Conservation (phyloP, 495 filamentous ascomycete genomes). For the Aspergillus indologenus region DNA sequence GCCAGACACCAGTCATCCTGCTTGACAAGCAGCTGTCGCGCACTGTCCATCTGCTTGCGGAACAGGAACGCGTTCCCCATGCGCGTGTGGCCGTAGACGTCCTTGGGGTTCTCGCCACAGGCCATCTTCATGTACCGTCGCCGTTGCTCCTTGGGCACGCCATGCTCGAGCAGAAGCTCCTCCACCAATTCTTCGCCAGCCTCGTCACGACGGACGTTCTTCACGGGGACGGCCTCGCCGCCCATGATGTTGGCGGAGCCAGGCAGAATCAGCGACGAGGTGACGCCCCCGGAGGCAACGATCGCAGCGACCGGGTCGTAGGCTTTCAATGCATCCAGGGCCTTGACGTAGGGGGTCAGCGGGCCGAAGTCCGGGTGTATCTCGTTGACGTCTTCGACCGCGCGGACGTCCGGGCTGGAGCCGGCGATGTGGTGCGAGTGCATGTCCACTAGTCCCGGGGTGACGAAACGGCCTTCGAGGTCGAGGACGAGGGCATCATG, state of each 20-base stretch:
- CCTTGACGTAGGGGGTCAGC: not conserved
- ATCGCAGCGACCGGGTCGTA: not conserved
- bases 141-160: not conserved
- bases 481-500: not conserved
- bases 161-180: not conserved
- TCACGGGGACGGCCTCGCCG: not conserved
- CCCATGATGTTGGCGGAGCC: slow-evolving; percentile 1
- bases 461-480: not conserved
- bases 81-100: not conserved
- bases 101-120: slow-evolving; percentile 2
- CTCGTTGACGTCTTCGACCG: not conserved
- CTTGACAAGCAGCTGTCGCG: not conserved
- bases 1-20: slow-evolving; percentile 1
- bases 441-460: slow-evolving; percentile 2
- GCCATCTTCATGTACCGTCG: slow-evolving; percentile 6
- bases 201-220: not conserved
- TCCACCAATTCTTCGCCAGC: not conserved
- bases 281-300: not conserved
- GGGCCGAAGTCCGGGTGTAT: slow-evolving; percentile 1
- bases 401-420: not conserved
- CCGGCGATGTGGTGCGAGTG: slow-evolving; percentile 3
- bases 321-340: not conserved
- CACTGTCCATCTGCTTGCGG: not conserved
- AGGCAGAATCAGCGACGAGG: not conserved
- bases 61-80: not conserved